These are phyloP conservation scores for Wickerhamomyces rabaulensis DNA, from an alignment of 805 yeast genomes.

Conservation along the genomic window DNA sequence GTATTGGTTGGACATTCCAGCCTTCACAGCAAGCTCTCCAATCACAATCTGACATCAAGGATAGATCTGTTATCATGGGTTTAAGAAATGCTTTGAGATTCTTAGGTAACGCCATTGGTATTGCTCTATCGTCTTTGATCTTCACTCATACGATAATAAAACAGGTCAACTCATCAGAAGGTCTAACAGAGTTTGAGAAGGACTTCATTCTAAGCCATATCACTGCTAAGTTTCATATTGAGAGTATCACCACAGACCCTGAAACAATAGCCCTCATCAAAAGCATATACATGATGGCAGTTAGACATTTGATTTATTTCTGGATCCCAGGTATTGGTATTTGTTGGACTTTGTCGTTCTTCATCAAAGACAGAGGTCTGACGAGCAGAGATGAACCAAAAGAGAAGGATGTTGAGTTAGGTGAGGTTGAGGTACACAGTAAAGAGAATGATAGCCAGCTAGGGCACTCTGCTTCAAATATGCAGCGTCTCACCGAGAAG, in stretches of 20 bases:
- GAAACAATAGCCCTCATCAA: not conserved
- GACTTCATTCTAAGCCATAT: not conserved
- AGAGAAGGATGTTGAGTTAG: not conserved
- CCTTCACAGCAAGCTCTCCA: constrained; percentile 11
- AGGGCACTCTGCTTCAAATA: no score
- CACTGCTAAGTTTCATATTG: not conserved
- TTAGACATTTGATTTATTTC: constrained; percentile 2
- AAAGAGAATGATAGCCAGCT: not conserved
- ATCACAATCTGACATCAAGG: constrained; percentile 3
- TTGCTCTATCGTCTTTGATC: constrained; percentile 5
- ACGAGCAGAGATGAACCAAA: constrained; percentile 1
- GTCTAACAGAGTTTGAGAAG: not conserved
- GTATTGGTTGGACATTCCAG: constrained; percentile 31
- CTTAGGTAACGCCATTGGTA: constrained; percentile 5
- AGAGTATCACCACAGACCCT: not conserved
- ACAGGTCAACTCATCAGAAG: not conserved
- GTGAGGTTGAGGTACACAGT: not conserved
- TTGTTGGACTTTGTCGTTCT: constrained; percentile 3
- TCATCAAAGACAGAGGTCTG: constrained; percentile 5
- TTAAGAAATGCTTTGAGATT: constrained; percentile 3
- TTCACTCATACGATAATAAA: constrained; percentile 1
- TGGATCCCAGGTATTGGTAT: constrained; percentile 6
- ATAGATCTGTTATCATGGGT: constrained; percentile 4
- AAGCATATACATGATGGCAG: not conserved
- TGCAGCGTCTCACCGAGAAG: no score